Evolutionary conservation across 2,329 filamentous ascomycete genomes (phyloP), one percentile per base, ranked within the genome.

Genomic region (Beauveria sp.): DNA sequence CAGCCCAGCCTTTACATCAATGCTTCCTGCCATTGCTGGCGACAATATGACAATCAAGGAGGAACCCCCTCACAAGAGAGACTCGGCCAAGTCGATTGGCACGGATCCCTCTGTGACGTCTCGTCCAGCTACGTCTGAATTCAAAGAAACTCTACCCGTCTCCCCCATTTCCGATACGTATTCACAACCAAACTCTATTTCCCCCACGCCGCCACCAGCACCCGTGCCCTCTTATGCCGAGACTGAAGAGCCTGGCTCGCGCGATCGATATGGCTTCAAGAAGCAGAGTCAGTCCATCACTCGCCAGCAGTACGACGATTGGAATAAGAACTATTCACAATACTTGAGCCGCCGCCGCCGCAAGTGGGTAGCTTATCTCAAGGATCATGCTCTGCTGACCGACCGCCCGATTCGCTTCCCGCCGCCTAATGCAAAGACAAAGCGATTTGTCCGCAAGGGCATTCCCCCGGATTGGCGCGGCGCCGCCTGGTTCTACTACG

Each of bases 401-500:
- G 84, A 87, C 50, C 78, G 84, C 4, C 93, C 91, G 1, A 86
- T 84, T 43, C 83, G 85, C 2, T 98, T 98, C 67, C 93, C 93
- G 1, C 83, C 88, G 1, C 88, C 87, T 59, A 90, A 87, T 55
- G 84, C 87, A 51, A 96, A 96, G 74, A 86, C 95, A 49, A 96
- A 96, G 75, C 84, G 92, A 20, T 97, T 95, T 71, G 85, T 96
- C 54, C 87, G 93, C 57, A 98, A 97, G 74, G 93, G 93, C 18
- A 93, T 97, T 55, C 93, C 93, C 3, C 91, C 93, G 0, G 91
- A 96, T 66, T 96, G 92, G 86, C 86, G 93, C 69, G 93, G 93
- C n/a, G 89, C 90, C 6, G 93, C 93, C 51, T 98, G 93, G 93
- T 98, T 96, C 74, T 97, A 90, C 77, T 98, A 97, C 72, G 91